Evolutionary conservation across 2,329 filamentous ascomycete genomes (phyloP), one percentile per base, ranked within the genome.

Genomic region (Stagonosporopsis cucurbitacearum): DNA sequence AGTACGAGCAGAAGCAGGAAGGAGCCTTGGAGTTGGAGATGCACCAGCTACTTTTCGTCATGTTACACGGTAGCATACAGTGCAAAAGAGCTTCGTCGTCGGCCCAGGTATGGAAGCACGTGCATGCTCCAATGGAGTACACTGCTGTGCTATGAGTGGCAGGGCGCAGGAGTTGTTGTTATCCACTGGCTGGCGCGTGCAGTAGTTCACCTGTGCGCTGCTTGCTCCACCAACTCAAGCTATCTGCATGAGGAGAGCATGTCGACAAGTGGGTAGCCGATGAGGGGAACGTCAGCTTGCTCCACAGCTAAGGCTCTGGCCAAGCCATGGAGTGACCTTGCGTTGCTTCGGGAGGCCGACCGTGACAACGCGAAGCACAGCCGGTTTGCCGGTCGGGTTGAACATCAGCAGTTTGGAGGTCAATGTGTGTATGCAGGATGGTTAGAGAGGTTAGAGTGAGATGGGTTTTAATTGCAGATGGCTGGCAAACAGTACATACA

Each of bases 341-440:
- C 40, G 30, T 15, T 23, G 43, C 23, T 42, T 46, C 53, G 47
- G 53, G 41, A 46, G 50, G 23, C 53, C 41, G 46, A 55, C 26
- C 43, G 5, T 8, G 7, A 13, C 30, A 41, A 23, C 7, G 26
- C 17, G 6, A 25, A 6, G 17, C 40, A 12, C n/a, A 33, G 22
- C 36, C 37, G 50, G 45, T 22, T n/a, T 43, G 20, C 32, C 50
- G 37, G 13, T 13, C 50, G 37, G 13, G 8, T 13, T 12, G 15
- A n/a, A 43, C 22, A 42, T 32, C 13, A 32, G 30, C 30, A 32
- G 28, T 11, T 30, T 40, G 28, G 13, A 12, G 1, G 11, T 33
- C n/a, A 33, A 13, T 5, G 8, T 17, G 8, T 37, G 35, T 20
- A 8, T 11, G 35, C n/a, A 20, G 6, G 17, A 20, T 9, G 13